Base-by-base conservation (phyloP, 2,329 filamentous ascomycete species). In the Aspergillus sp. region DNA sequence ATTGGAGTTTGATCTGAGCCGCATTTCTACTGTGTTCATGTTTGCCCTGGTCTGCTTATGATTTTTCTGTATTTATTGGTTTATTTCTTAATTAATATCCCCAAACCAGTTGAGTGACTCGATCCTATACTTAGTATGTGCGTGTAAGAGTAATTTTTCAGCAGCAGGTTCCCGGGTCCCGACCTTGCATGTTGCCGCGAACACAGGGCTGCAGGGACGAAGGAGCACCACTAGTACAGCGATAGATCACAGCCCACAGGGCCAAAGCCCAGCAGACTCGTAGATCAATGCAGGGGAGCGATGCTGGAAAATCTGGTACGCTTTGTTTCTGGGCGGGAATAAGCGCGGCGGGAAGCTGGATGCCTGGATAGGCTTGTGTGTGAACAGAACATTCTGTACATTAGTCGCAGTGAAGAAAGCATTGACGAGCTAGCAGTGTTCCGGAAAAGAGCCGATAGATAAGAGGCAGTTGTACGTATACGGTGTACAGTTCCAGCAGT, bases 1-100 rank as follows among this genome's bases (percentile, higher is more conserved):
- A 43, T 57, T 56, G 64, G 64, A 66, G 64, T 66, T 62, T 62
- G 63, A 64, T 62, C 55, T 63, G 59, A 46, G 47, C 58, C 55
- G 52, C 55, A 45, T 52, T 62, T 65, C 51, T 52, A 48, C 46
- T 48, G 53, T 33, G 53, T 55, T 61, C 48, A 55, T 57, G 46
- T 52, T 58, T 56, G 43, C 57, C 55, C 23, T 52, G 19, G 58
- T 37, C 57, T 46, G 11, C 17, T 49, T 27, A 23, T 46, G 33
- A n/a, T 17, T 50, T 44, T 43, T 47, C 7, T 47, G 23, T 50
- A 56, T 52, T n/a, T 41, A 45, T 46, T 46, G 17, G 47, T 49
- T 14, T 45, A 31, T 37, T 48, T 33, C 23, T 17, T 55, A 47
- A 44, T 55, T 35, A n/a, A 53, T 43, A 15, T 39, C 27, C 21